Evolutionary conservation across 1,284 basidiomycete species (phyloP).

Genomic region (Trichosporon coremiiforme): DNA sequence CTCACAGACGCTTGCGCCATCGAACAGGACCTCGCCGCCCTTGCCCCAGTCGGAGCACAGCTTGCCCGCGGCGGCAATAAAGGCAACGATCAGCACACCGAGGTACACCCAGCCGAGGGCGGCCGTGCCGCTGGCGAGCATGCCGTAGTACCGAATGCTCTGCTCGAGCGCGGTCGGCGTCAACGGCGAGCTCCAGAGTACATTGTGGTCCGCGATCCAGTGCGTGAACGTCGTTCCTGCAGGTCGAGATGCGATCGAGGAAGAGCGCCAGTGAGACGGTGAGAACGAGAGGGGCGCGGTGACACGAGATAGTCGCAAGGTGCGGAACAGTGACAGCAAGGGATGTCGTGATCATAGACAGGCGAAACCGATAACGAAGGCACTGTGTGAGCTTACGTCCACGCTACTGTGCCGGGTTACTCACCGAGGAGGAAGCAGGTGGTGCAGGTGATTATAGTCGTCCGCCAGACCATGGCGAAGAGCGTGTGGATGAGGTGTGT

Average conservation of each 20-base stretch:
- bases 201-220: constrained; percentile 55
- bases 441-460: constrained; percentile 46
- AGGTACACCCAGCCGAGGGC: constrained; percentile 49
- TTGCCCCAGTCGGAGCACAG: constrained; percentile 40
- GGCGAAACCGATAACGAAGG: not conserved
- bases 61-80: constrained; percentile 40
- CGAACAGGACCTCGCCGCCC: constrained; percentile 52
- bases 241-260: not conserved
- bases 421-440: constrained; percentile 53
- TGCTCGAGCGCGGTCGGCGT: constrained; percentile 46
- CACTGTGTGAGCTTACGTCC: not conserved
- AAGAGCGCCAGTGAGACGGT: not conserved
- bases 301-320: not conserved
- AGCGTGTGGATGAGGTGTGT: not conserved
- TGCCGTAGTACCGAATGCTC: constrained; percentile 49
- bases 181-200: constrained; percentile 51
- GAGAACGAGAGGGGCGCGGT: not conserved
- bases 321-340: too few species aligned
- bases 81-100: constrained; percentile 39
- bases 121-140: constrained; percentile 38
- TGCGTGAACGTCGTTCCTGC: constrained; percentile 54
- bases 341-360: not conserved
- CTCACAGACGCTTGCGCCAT: constrained; percentile 51
- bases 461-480: constrained; percentile 50
- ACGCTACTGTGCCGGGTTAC: constrained; percentile 15